A percentile compares a stretch with the other conserved stretches of the same genome.
phyloP scores from a whole-genome alignment of 2,329 filamentous ascomycete species.

The Sarocladiaceae sp. region DNA sequence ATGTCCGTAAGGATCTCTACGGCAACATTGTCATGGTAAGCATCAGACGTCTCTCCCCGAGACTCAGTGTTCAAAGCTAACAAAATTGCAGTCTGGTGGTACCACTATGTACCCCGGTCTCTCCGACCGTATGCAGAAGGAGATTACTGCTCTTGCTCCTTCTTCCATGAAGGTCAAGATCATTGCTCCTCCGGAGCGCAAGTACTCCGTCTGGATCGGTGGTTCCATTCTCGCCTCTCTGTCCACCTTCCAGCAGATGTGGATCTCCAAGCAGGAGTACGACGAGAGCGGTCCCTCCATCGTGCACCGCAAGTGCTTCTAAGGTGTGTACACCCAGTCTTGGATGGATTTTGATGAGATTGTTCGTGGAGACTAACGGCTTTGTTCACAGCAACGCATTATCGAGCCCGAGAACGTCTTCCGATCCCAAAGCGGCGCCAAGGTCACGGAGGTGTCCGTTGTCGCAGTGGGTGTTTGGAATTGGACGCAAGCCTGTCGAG shows the following conservation, averaged over 20 bases:
- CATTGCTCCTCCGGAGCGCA: conserved; percentile 98
- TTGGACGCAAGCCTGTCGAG: conserved; percentile 43
- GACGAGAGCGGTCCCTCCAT: conserved; percentile 99
- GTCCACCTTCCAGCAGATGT: conserved; percentile 99
- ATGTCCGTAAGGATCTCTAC: conserved; percentile 99
- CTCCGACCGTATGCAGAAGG: conserved; percentile 99
- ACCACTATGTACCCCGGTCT: conserved; percentile 99
- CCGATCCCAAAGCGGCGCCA: conserved; percentile 30
- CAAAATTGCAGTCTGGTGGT: conserved; percentile 76
- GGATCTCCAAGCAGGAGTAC: conserved; percentile 99
- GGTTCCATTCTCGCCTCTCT: conserved; percentile 99
- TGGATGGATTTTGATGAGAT: background rate
- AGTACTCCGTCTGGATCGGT: conserved; percentile 99
- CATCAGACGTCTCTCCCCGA: conserved; percentile 18
- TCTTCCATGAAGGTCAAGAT: conserved; percentile 99
- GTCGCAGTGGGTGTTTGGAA: conserved; percentile 36
- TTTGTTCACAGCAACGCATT: conserved; percentile 19
- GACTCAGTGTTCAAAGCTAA: conserved; percentile 22
- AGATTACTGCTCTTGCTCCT: conserved; percentile 98
- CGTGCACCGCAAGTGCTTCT: conserved; percentile 99
- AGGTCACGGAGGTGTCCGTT: conserved; percentile 38
- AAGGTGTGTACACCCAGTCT: conserved; percentile 51
- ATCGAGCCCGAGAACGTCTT: conserved; percentile 17
- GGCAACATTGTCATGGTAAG: conserved; percentile 99
- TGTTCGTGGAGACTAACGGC: conserved; percentile 21